Base-by-base conservation (phyloP, 1,284 basidiomycete genomes). In the Moesziomyces sp. region DNA sequence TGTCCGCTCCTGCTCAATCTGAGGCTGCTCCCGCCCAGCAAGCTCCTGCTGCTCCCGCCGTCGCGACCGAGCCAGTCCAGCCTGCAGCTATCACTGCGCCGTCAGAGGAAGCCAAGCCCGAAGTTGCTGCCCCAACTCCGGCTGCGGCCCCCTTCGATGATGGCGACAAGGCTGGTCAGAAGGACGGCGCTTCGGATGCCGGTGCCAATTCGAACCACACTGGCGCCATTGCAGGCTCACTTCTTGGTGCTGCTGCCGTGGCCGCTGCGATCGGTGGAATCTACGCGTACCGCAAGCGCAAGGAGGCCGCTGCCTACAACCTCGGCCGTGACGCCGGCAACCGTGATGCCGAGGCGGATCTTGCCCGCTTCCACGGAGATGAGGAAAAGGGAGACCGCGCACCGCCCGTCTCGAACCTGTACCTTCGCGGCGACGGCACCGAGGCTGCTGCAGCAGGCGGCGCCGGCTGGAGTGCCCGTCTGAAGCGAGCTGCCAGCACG, bases 221-320 rank as follows among this genome's bases (percentile, higher is more conserved):
- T 0, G 78, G 77, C 40, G 79, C 76, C 0, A 79, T 81, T 40
- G 78, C 76, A 23, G 81, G 79, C 26, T 72, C 76, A 18, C 75
- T 82, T 5, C 61, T 82, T 19, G 81, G 81, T 19, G 81, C 78
- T 8, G 76, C 76, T 6, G 81, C 81, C 18, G 52, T 80, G n/a
- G 79, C 76, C 11, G 81, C 78, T 5, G 71, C 73, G 28, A 44
- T 78, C 46, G 81, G 80, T 19, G 78, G 79, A 9, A 61, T 82
- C 54, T 83, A 83, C 54, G 81, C 81, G 35, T 79, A 76, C 58
- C 65, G 69, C 18, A 80, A 82, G 51, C 74, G 81, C 43, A 59
- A 68, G 26, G 65, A 80, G 46, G 74, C 77, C 6, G 60, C 57
- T 18, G 67, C 66, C 3, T 59, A 72, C 57, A 60, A 70, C 40